Conservation (phyloP, 2,329 filamentous ascomycete species). For the Corynespora cassiicola region DNA sequence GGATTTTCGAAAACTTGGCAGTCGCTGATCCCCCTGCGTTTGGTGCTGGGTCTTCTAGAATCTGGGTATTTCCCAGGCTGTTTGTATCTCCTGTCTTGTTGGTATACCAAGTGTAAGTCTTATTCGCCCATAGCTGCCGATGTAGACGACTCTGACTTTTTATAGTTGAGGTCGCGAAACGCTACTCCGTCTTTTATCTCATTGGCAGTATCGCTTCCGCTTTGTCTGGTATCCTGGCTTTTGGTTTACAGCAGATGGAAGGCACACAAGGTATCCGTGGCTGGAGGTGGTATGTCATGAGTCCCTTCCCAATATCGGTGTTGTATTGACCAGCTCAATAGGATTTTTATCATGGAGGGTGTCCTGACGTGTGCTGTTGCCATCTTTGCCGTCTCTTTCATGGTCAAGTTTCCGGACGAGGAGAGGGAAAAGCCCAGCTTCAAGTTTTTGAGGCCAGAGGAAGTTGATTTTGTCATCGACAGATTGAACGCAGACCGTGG, state of each 20-base stretch:
- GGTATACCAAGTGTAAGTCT: slow-evolving; percentile 31
- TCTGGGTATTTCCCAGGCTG: slow-evolving; percentile 36
- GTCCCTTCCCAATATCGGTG: not conserved
- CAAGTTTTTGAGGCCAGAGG: slow-evolving; percentile 24
- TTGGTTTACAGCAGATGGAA: slow-evolving; percentile 36
- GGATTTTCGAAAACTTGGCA: slow-evolving; percentile 33
- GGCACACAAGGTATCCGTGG: slow-evolving; percentile 26
- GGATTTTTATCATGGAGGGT: slow-evolving; percentile 37
- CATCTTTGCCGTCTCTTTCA: slow-evolving; percentile 31
- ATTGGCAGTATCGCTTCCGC: slow-evolving; percentile 33
- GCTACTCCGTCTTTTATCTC: slow-evolving; percentile 32
- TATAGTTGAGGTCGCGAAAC: slow-evolving; percentile 24
- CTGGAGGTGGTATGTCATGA: slow-evolving; percentile 30
- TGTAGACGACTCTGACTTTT: no score
- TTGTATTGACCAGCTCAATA: slow-evolving; percentile 6
- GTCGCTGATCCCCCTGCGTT: slow-evolving; percentile 24
- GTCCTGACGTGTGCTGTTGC: slow-evolving; percentile 32
- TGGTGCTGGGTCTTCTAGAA: slow-evolving; percentile 30
- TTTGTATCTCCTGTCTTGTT: slow-evolving; percentile 36
- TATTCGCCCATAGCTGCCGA: slow-evolving; percentile 2
- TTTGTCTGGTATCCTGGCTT: slow-evolving; percentile 32
- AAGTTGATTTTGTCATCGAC: slow-evolving; percentile 24
- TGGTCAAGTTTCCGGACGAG: slow-evolving; percentile 36
- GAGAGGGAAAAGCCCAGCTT: slow-evolving; percentile 25
- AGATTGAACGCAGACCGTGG: slow-evolving; percentile 31